phyloP scores from a whole-genome alignment of 164 flowering plant species.

The Akebia trifoliata region DNA sequence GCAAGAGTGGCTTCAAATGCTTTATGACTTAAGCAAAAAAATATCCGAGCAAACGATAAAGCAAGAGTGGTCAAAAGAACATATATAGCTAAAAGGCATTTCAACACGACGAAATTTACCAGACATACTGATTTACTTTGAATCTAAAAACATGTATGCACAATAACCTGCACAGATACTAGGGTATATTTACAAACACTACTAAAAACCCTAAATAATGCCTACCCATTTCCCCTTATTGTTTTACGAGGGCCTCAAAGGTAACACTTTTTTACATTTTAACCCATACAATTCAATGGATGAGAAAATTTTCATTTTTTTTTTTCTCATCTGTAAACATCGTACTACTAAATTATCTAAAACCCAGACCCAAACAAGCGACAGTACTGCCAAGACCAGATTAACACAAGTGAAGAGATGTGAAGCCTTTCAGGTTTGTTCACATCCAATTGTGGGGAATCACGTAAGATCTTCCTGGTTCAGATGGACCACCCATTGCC shows the following conservation, averaged over 20 bases:
- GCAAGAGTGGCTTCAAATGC: too few species aligned
- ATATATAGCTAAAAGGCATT: too few species aligned
- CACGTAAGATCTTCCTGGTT: slow-evolving; percentile 12
- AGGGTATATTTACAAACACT: not conserved
- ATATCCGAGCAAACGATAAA: too few species aligned
- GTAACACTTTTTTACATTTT: not conserved
- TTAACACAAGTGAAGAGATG: not conserved
- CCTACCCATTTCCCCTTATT: slow-evolving; percentile 7
- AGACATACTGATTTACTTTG: too few species aligned
- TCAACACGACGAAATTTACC: too few species aligned
- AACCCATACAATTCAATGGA: slow-evolving; percentile 1
- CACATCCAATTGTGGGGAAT: slow-evolving; percentile 26
- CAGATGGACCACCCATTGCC: slow-evolving; percentile 13
- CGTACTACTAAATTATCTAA: slow-evolving; percentile 1
- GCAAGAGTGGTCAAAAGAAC: too few species aligned
- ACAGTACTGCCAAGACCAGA: slow-evolving; percentile 2
- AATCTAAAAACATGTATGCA: not conserved
- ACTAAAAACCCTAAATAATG: not conserved
- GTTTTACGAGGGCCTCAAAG: not conserved
- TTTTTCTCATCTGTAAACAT: slow-evolving; percentile 6
- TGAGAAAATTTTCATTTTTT: not conserved
- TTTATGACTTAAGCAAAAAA: too few species aligned
- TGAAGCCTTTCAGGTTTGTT: not conserved
- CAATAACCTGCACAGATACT: slow-evolving; percentile 1
- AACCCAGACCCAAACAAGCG: slow-evolving; percentile 2